Evolutionary conservation across 768 basidiomycete genomes (phyloP).

Genomic region (Trametes cingulata): DNA sequence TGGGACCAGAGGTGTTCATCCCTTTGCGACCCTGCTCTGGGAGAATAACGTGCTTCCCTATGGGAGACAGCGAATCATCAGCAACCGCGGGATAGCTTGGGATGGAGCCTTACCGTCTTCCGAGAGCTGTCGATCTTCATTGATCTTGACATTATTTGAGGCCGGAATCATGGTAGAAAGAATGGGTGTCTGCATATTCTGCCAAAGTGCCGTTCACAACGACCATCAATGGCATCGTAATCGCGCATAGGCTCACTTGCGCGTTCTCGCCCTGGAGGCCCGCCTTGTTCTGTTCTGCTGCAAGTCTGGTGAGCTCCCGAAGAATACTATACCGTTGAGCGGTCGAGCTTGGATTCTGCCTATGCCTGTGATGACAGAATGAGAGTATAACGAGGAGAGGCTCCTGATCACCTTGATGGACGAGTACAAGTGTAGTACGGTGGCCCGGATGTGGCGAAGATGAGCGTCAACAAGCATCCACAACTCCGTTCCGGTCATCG

Average conservation of each 20-base stretch:
- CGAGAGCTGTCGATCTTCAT: background rate
- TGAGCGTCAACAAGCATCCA: background rate
- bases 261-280: no score
- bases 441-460: background rate
- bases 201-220: background rate
- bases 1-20: background rate
- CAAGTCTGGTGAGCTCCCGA: no score
- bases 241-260: no score
- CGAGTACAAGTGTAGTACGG: background rate
- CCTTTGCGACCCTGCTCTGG: background rate
- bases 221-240: no score
- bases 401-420: background rate
- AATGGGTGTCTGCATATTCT: background rate
- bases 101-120: background rate
- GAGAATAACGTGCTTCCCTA: background rate
- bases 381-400: background rate
- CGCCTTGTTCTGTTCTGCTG: no score
- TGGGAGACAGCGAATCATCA: no score
- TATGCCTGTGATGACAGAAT: no score
- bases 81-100: background rate
- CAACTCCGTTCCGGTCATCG: background rate
- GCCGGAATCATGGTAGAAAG: background rate
- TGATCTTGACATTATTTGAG: background rate
- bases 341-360: no score
- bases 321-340: no score